Base-by-base conservation (phyloP, 2,329 filamentous ascomycete species). In the Diplodia corticola region DNA sequence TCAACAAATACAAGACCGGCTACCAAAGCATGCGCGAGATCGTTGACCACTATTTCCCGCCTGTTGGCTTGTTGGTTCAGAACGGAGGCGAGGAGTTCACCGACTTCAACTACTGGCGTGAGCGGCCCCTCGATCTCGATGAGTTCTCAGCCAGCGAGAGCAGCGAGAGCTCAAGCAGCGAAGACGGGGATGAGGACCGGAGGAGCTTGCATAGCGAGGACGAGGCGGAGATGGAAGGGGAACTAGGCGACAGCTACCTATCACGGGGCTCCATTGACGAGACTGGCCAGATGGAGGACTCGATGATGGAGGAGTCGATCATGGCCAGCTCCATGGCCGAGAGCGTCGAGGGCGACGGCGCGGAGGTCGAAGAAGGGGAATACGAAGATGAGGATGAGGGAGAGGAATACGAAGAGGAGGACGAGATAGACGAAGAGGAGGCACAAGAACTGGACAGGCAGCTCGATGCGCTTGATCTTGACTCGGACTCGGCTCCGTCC, bases 11-110 rank as follows among this genome's bases (percentile, higher is more conserved):
- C 76, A 97, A 95, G 80, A 94, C 96, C 73, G 97, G 91, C 69
- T 99, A 99, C 76, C 92, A 97, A 69, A 93, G 92, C 73, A 99
- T 99, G 89, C 90, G 92, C 68, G 96, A 99, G 77, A 89, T 99
- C 67, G 92, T 99, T 6, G 95, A 99, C 76, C 95, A 99, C 78
- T 98, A 97, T 81, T 99, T 99, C 78, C 95, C 95, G 6, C 92
- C 96, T 1, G 89, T 96, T 13, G 92, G 89, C 69, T 89, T 93
- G 28, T 84, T 99, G 33, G 89, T 97, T 20, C 92, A 91, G 72
- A 91, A 91, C 51, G 94, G 93, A 22, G 94, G 93, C 13, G 95
- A 98, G 76, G 91, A 96, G 66, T 99, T 91, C 74, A 99, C 95
- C 0, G 95, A 99, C 76, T 99, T 99, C 79, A 94, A 89, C 66